Evolutionary conservation across 78 protist genomes (phyloP), one percentile per base, ranked within the genome.

Genomic region (Chrysochromulina tobinii): DNA sequence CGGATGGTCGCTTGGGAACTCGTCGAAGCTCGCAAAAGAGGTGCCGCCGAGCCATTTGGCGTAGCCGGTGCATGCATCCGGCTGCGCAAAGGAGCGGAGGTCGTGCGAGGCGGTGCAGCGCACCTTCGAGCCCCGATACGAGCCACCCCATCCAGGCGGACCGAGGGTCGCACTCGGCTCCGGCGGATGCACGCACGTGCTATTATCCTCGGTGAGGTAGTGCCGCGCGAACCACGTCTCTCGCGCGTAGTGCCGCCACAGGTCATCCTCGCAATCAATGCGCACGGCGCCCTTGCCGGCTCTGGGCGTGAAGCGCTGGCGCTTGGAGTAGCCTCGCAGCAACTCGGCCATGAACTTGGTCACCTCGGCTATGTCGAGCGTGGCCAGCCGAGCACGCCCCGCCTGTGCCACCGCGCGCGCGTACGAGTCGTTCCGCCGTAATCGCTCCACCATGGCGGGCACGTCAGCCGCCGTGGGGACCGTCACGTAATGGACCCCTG

Each of bases 201-300:
- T 12, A 12, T 59, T 59, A 59, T 59, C 64, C 64, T 59, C 64
- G 21, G 14, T 59, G 21, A 38, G 38, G 38, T 38, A 38, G 38
- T 38, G 38, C 38, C 38, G 38, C 38, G 38, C 38, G 38, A 38
- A 38, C 38, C 38, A 38, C 38, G 38, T 38, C 38, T 38, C 38
- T 38, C 38, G 51, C 79, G 79, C 79, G 79, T 69, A 69, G 79
- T 69, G 79, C 51, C 79, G 4, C 79, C 79, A 69, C 12, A 69
- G 2, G 51, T 69, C 79, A 14, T 69, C 79, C 79, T 69, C 79
- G 79, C 79, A 69, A 8, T 69, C 79, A 14, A 69, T 69, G 12
- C 79, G 79, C 54, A 69, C 79, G 7, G 72, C 18, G 72, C 72
- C 72, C 72, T 9, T 9, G 25, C 18, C n/a, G n/a, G 72, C n/a